Evolutionary conservation across 345 rosid genomes (phyloP).

Genomic region (Isatis tinctoria): DNA sequence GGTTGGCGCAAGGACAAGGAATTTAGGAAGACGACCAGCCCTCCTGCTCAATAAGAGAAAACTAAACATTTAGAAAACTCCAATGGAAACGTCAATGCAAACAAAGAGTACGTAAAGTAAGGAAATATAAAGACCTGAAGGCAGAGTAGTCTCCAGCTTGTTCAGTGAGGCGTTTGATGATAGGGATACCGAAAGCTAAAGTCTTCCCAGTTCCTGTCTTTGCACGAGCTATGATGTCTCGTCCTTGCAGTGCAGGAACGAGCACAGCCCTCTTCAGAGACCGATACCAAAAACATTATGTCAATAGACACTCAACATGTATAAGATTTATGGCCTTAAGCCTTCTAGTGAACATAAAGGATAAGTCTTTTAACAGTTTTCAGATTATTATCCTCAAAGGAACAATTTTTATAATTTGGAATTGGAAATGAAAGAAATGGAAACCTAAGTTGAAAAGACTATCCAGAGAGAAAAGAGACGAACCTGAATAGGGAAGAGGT

Average conservation of each 20-base stretch:
- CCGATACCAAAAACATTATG: background rate
- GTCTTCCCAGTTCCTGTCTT: conserved; percentile 99
- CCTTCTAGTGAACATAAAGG: background rate
- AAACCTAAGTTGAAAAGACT: background rate
- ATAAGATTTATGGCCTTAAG: background rate
- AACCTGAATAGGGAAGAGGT: conserved; percentile 95
- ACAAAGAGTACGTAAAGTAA: background rate
- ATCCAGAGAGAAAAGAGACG: background rate
- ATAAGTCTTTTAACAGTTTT: background rate
- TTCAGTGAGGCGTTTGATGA: conserved; percentile 75
- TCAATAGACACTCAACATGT: background rate
- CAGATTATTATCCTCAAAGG: background rate
- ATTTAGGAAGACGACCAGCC: conserved; percentile 67
- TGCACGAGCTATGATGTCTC: conserved; percentile 93
- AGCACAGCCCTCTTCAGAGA: conserved; percentile 76
- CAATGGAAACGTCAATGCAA: background rate
- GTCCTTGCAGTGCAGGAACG: conserved; percentile 79
- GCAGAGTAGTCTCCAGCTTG: conserved; percentile 41
- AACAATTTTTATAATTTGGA: background rate
- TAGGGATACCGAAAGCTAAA: conserved; percentile 92
- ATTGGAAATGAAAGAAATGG: background rate
- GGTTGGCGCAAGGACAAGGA: conserved; percentile 83
- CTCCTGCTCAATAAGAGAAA: conserved; percentile 38
- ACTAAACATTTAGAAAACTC: background rate
- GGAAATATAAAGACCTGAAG: conserved; percentile 40